Percentiles rank a stretch among this genome's conserved stretches.
phyloP scores from a whole-genome alignment of 139 green algal species.

The Penium margaritaceum region DNA sequence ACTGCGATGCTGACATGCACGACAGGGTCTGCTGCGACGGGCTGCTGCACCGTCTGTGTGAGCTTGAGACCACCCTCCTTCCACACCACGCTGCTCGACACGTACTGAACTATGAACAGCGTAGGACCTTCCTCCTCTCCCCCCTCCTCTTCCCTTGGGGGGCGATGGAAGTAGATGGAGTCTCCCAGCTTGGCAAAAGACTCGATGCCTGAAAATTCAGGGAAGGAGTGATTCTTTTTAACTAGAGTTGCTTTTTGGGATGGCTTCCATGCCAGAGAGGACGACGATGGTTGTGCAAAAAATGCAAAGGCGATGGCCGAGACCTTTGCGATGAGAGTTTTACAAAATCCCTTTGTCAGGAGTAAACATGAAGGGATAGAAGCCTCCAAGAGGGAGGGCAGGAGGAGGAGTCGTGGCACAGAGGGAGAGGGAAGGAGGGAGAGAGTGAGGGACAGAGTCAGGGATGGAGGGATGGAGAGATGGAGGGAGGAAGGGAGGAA shows the following conservation, averaged over 20 bases:
- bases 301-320: neutral
- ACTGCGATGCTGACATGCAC: too few species aligned
- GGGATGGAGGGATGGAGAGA: too few species aligned
- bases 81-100: constrained; percentile 31
- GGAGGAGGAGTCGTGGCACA: too few species aligned
- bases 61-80: too few species aligned
- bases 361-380: neutral
- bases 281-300: too few species aligned
- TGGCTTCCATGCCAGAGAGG: too few species aligned
- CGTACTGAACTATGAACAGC: constrained; percentile 39
- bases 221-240: neutral
- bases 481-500: too few species aligned
- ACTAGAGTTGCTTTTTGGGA: neutral
- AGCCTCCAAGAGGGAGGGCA: neutral
- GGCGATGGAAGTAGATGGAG: constrained; percentile 38
- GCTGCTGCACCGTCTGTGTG: too few species aligned
- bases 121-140: neutral
- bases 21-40: too few species aligned
- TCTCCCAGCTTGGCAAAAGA: constrained; percentile 41
- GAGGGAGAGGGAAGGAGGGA: too few species aligned
- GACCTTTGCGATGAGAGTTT: neutral
- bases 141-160: neutral
- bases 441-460: too few species aligned
- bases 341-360: neutral
- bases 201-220: constrained; percentile 30